Evolutionary conservation across 306 rosid species (phyloP).

Genomic region (Gleditsia sinensis): DNA sequence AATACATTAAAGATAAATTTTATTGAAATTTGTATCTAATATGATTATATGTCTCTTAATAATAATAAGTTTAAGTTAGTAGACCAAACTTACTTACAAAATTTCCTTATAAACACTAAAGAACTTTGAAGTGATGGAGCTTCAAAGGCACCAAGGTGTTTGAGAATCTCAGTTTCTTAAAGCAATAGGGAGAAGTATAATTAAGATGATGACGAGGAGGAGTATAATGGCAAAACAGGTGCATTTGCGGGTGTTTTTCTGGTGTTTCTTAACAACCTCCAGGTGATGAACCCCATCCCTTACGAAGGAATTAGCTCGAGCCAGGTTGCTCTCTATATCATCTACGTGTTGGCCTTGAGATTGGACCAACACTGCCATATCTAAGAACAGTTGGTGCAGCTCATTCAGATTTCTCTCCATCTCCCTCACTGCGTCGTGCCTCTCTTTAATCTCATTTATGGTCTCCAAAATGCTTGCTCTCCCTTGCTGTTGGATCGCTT

Average conservation of each 20-base stretch:
- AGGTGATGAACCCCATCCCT: slow-evolving; percentile 59
- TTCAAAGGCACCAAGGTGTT: too few species aligned
- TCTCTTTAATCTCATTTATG: slow-evolving; percentile 82
- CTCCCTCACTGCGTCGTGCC: slow-evolving; percentile 78
- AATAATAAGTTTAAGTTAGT: too few species aligned
- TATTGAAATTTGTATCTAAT: too few species aligned
- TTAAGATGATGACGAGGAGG: slow-evolving; percentile 49
- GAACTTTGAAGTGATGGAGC: too few species aligned
- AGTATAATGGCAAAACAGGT: slow-evolving; percentile 55
- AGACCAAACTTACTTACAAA: too few species aligned
- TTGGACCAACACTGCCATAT: slow-evolving; percentile 88
- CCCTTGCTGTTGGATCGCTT: slow-evolving; percentile 87
- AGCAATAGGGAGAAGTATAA: slow-evolving; percentile 55
- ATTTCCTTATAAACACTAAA: too few species aligned
- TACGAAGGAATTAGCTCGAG: slow-evolving; percentile 70
- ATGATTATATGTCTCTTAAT: too few species aligned
- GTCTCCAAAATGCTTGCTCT: slow-evolving; percentile 72
- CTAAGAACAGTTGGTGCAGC: slow-evolving; percentile 89
- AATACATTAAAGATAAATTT: too few species aligned
- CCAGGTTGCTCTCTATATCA: slow-evolving; percentile 79
- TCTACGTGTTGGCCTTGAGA: slow-evolving; percentile 81
- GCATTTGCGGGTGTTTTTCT: slow-evolving; percentile 68
- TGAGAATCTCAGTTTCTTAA: slow-evolving; percentile 29
- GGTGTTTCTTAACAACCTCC: slow-evolving; percentile 52
- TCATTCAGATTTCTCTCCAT: slow-evolving; percentile 83